phyloP scores from a whole-genome alignment of 768 basidiomycete genomes.

The Epithele typhae region DNA sequence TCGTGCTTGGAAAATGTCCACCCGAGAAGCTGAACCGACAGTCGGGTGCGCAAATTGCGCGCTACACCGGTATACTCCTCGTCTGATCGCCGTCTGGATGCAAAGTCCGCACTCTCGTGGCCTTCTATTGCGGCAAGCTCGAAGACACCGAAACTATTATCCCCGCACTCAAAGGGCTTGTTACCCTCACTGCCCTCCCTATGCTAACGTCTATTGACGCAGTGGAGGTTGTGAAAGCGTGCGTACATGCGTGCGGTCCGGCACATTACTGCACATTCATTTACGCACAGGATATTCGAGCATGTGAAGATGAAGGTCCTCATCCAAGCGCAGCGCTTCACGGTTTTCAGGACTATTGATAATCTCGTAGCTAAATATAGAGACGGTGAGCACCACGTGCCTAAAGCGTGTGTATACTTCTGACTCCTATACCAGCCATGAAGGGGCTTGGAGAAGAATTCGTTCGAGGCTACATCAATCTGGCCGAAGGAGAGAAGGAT shows the following conservation, averaged over 20 bases:
- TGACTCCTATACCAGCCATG: slow-evolving; percentile 53
- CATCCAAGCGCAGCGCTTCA: slow-evolving; percentile 76
- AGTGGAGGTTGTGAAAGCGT: slow-evolving; percentile 53
- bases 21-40: slow-evolving; percentile 68
- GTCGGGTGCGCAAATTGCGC: slow-evolving; percentile 54
- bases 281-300: slow-evolving; percentile 64
- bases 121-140: slow-evolving; percentile 83
- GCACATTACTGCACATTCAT: no score
- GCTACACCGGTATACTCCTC: not conserved
- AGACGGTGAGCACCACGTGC: slow-evolving; percentile 41
- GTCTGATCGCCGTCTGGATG: slow-evolving; percentile 11
- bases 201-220: slow-evolving; percentile 65
- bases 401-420: not conserved
- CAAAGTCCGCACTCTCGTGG: slow-evolving; percentile 74
- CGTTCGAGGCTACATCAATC: slow-evolving; percentile 62
- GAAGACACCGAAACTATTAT: slow-evolving; percentile 83
- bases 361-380: slow-evolving; percentile 67
- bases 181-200: slow-evolving; percentile 57
- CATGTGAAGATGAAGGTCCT: slow-evolving; percentile 81
- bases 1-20: slow-evolving; percentile 60
- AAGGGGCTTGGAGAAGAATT: slow-evolving; percentile 72
- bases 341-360: slow-evolving; percentile 80
- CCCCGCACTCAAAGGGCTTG: slow-evolving; percentile 75
- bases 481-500: slow-evolving; percentile 97
- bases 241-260: slow-evolving; percentile 31